Percentiles rank a stretch among this genome's conserved stretches.
Conservation (phyloP, 2,329 filamentous ascomycete genomes). For the Periconia sp. region DNA sequence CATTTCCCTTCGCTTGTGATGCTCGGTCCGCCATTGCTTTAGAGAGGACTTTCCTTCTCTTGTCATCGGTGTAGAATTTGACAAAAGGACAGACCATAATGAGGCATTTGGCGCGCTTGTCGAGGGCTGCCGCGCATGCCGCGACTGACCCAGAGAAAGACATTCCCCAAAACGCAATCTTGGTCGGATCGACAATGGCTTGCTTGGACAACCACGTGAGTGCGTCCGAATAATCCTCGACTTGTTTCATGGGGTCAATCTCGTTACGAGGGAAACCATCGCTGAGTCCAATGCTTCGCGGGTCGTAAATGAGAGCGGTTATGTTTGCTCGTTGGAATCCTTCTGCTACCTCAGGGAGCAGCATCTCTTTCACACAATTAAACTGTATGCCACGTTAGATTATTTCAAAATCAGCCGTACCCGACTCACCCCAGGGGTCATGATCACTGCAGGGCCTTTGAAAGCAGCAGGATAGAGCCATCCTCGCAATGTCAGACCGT, state of each 20-base stretch:
- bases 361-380: constrained; percentile 30
- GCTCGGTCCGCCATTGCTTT: not conserved
- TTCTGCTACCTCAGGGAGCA: constrained; percentile 33
- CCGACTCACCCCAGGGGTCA: constrained; percentile 4
- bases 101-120: constrained; percentile 28
- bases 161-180: constrained; percentile 43
- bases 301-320: too few relatives aligned
- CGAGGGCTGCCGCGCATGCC: constrained; percentile 31
- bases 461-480: constrained; percentile 2
- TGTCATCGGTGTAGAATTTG: not conserved
- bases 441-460: constrained; percentile 2
- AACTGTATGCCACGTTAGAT: too few relatives aligned
- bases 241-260: constrained; percentile 37
- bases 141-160: constrained; percentile 34
- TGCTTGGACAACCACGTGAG: constrained; percentile 4
- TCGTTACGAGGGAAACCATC: constrained; percentile 45
- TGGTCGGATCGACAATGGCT: constrained; percentile 20
- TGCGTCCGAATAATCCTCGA: constrained; percentile 41
- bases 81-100: constrained; percentile 16
- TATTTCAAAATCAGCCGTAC: too few relatives aligned
- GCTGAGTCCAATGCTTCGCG: constrained; percentile 39
- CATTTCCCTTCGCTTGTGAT: not conserved
- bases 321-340: too few relatives aligned
- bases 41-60: not conserved
- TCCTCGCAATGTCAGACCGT: not conserved